Evolutionary conservation across 1,284 basidiomycete species (phyloP), one percentile per base, ranked within the genome.

Genomic region (Hypsizygus ulmarius): DNA sequence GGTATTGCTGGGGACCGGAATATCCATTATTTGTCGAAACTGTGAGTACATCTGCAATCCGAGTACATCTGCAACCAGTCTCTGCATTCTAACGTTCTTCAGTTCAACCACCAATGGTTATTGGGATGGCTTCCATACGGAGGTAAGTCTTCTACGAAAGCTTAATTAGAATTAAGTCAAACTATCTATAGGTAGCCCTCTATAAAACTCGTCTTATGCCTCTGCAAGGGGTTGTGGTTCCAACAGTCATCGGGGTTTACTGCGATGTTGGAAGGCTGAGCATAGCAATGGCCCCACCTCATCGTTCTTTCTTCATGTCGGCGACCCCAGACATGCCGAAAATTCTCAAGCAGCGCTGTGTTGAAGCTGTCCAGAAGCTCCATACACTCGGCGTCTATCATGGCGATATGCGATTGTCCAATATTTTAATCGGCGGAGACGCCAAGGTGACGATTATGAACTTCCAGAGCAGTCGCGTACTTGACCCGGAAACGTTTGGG

Each of bases 351-450:
- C 65, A 70, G 45, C 67, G 66, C 39, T 72, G 75, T 47, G 62
- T 83, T 11, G 65, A 67, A 5, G 77, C 78, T 5, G 77, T 75
- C 51, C 62, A 70, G 45, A 67, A 68, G 50, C 63, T 83, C 6
- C 80, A 82, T 55, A 65, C 64, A 1, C 64, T 60, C 16, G 78
- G 79, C 3, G 69, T 82, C 27, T 63, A 74, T 16, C 80, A 82
- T 43, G 73, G 75, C 16, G 72, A 73, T 51, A 65, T 75, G 1
- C 71, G 76, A 44, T 68, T 78, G 33, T 68, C 73, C 4, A 75
- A 81, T 48, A 77, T 85, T 59, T 69, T 84, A 50, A 75, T 86
- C 37, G 74, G 75, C 2, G 78, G 69, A 2, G 78, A 83, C 55
- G 75, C 71, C 35, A 69, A 68, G 27, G 73, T 85, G 29, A 78